Evolutionary conservation across 169 alveolate species (phyloP).

Genomic region (Plasmodium yoelii): DNA sequence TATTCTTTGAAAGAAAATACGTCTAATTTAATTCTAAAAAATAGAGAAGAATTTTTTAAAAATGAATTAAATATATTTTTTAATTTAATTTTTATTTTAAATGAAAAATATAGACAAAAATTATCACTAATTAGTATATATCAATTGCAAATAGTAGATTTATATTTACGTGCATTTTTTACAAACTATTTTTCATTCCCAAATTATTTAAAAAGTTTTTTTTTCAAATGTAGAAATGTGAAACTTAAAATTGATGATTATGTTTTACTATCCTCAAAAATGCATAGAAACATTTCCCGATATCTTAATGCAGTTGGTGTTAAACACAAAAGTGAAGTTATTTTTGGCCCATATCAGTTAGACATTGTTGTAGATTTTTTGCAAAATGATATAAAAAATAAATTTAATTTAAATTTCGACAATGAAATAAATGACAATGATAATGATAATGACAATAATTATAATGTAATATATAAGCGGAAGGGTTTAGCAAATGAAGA

Average conservation of each 20-base stretch:
- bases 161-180: slow-evolving; percentile 51
- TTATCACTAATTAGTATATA: slow-evolving; percentile 54
- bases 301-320: slow-evolving; percentile 48
- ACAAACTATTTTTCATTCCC: slow-evolving; percentile 39
- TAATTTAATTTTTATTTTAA: slow-evolving; percentile 54
- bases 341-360: slow-evolving; percentile 67
- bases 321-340: slow-evolving; percentile 66
- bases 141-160: slow-evolving; percentile 61
- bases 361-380: slow-evolving; percentile 70
- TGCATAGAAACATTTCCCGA: slow-evolving; percentile 60
- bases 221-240: slow-evolving; percentile 43
- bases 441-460: no score
- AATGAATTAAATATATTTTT: slow-evolving; percentile 65
- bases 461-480: slow-evolving; percentile 13
- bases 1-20: no score
- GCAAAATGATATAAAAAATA: not conserved
- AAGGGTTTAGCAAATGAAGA: slow-evolving; percentile 5
- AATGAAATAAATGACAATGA: not conserved
- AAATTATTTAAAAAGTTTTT: slow-evolving; percentile 25
- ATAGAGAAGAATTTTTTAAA: slow-evolving; percentile 27
- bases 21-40: no score
- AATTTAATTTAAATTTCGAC: not conserved
- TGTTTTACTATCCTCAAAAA: slow-evolving; percentile 49
- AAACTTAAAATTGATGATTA: slow-evolving; percentile 47
- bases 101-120: slow-evolving; percentile 54